A percentile compares a stretch with the other conserved stretches of the same genome.
These are phyloP conservation scores for Trichothecium roseum DNA, from an alignment of 2,329 filamentous ascomycete species.

Conservation along the genomic window DNA sequence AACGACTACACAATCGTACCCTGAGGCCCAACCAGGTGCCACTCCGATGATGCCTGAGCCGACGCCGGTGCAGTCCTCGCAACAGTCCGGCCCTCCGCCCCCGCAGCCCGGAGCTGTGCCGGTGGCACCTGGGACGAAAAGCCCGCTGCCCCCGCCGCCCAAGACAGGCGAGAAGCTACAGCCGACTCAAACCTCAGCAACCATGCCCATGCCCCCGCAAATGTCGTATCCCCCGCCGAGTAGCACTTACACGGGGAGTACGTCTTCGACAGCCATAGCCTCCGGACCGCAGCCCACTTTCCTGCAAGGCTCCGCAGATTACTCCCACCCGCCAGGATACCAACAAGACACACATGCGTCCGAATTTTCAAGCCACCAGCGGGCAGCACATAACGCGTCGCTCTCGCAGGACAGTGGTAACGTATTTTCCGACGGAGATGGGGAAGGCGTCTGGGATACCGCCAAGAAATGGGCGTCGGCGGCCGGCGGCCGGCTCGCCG, in stretches of 20 bases:
- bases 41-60: slow-evolving; percentile 27
- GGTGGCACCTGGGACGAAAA: slow-evolving; percentile 19
- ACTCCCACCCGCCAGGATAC: slow-evolving; percentile 44
- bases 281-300: slow-evolving; percentile 2
- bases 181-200: slow-evolving; percentile 20
- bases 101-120: slow-evolving; percentile 50
- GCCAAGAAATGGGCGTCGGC: slow-evolving; percentile 48
- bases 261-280: slow-evolving; percentile 17
- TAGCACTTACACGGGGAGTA: slow-evolving; percentile 28
- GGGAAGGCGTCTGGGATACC: slow-evolving; percentile 41
- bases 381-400: slow-evolving; percentile 25
- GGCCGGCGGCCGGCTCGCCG: slow-evolving; percentile 46
- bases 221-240: slow-evolving; percentile 37
- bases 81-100: slow-evolving; percentile 31
- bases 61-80: slow-evolving; percentile 20
- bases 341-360: slow-evolving; percentile 43
- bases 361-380: slow-evolving; percentile 38
- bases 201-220: slow-evolving; percentile 33
- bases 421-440: slow-evolving; percentile 18
- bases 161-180: slow-evolving; percentile 34
- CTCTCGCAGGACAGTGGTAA: slow-evolving; percentile 12
- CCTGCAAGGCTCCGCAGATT: slow-evolving; percentile 1
- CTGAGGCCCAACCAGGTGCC: slow-evolving; percentile 37
- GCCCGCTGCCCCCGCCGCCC: slow-evolving; percentile 37
- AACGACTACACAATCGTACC: slow-evolving; percentile 16